Percentiles rank a stretch among this genome's conserved stretches.
Evolutionary conservation across 1,139 yeast species (phyloP).

Genomic region (Blastobotrys illinoisensis): DNA sequence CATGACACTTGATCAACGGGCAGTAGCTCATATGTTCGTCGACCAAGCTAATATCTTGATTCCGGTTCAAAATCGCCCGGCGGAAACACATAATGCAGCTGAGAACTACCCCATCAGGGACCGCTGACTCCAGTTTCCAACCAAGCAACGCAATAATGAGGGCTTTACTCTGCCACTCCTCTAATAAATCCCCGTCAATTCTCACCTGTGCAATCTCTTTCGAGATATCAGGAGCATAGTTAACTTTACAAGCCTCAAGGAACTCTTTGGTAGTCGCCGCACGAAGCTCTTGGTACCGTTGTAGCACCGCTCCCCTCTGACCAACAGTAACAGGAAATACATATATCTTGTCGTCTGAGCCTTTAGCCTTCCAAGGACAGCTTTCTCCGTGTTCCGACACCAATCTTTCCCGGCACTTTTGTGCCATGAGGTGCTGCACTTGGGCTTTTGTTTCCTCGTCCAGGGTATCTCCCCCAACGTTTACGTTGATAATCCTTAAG

Average conservation of each 20-base stretch:
- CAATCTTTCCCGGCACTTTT: conserved; percentile 12
- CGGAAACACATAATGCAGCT: conserved; percentile 19
- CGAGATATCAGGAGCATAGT: conserved; percentile 2
- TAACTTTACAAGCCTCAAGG: neutral
- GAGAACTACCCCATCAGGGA: conserved; percentile 7
- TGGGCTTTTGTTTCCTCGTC: conserved; percentile 6
- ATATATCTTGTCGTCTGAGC: conserved; percentile 15
- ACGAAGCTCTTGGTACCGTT: neutral
- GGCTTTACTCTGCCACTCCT: neutral
- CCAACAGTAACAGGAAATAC: conserved; percentile 10
- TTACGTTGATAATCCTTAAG: conserved; percentile 12
- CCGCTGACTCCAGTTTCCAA: conserved; percentile 11
- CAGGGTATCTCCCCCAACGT: conserved; percentile 11
- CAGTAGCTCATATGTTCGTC: conserved; percentile 17
- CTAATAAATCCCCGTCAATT: neutral
- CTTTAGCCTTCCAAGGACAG: conserved; percentile 18
- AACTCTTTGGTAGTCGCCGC: neutral
- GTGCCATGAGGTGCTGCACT: conserved; percentile 11
- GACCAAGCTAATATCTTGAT: conserved; percentile 8
- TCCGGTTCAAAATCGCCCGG: conserved; percentile 6
- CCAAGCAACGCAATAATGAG: conserved; percentile 15
- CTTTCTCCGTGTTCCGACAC: conserved; percentile 11
- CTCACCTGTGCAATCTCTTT: conserved; percentile 1
- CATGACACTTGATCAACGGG: conserved; percentile 12
- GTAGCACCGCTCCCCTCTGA: conserved; percentile 6